Conservation (phyloP, 192 early-diverging fungal genomes). For the Tieghemiomyces parasiticus region DNA sequence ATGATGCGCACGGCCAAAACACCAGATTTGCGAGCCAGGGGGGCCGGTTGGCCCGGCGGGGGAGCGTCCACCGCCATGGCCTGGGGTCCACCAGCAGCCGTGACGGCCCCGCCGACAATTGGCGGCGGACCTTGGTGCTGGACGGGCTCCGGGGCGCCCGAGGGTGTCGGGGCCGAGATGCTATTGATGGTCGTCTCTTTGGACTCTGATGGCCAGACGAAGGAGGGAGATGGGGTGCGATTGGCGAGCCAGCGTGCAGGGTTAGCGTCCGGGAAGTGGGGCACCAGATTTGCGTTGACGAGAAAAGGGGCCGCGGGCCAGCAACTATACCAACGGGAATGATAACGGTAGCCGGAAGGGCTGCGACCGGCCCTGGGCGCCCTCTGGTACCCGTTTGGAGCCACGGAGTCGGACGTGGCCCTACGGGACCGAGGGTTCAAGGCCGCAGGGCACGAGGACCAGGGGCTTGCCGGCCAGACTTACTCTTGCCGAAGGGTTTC, state of each 20-base stretch:
- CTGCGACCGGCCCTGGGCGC: background rate
- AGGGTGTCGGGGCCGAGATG: conserved; percentile 16
- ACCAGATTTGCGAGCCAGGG: conserved; percentile 35
- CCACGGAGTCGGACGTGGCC: too few relatives aligned
- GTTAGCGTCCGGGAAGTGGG: too few relatives aligned
- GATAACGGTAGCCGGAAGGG: background rate
- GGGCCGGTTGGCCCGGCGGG: conserved; percentile 23
- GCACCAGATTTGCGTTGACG: too few relatives aligned
- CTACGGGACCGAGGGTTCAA: too few relatives aligned
- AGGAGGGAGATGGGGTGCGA: too few relatives aligned
- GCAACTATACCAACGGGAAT: too few relatives aligned
- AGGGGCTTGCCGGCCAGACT: too few relatives aligned
- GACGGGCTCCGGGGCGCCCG: background rate
- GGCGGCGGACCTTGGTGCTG: too few relatives aligned
- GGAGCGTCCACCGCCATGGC: conserved; percentile 7
- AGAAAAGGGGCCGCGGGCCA: too few relatives aligned
- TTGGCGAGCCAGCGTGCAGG: too few relatives aligned
- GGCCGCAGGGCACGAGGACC: too few relatives aligned
- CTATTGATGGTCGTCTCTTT: conserved; percentile 5
- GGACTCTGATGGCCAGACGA: too few relatives aligned
- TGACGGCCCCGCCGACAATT: conserved; percentile 13
- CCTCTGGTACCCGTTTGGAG: background rate
- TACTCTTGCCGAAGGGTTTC: conserved; percentile 8
- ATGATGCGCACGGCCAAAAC: conserved; percentile 69
- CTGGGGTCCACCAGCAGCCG: conserved; percentile 13